Conservation (phyloP, 2,329 filamentous ascomycete genomes). For the Aspergillus sp. region DNA sequence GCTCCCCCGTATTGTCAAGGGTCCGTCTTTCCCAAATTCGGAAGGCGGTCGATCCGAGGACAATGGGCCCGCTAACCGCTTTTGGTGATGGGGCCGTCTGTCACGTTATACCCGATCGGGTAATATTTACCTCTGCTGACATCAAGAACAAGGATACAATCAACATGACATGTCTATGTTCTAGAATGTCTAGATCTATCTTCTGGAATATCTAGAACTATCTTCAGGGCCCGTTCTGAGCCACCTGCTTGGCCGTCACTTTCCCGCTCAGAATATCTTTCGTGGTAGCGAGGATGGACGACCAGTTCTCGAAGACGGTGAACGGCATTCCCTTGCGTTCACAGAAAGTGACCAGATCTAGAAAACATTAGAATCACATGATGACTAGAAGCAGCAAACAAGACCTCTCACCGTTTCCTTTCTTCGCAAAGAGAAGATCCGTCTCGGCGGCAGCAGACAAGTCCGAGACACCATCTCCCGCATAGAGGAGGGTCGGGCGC, state of each 20-base stretch:
- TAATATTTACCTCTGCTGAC: neutral
- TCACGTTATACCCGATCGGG: neutral
- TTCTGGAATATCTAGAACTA: neutral
- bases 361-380: slow-evolving; percentile 12
- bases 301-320: slow-evolving; percentile 83
- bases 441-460: slow-evolving; percentile 90
- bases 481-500: slow-evolving; percentile 86
- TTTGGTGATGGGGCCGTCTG: neutral
- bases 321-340: slow-evolving; percentile 82
- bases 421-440: slow-evolving; percentile 90
- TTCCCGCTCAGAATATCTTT: slow-evolving; percentile 75
- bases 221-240: slow-evolving; percentile 41
- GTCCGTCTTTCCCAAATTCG: neutral
- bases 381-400: neutral
- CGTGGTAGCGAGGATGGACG: slow-evolving; percentile 71
- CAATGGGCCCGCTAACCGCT: no score
- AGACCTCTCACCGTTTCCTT: slow-evolving; percentile 66
- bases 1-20: slow-evolving; percentile 1
- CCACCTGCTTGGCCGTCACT: slow-evolving; percentile 68
- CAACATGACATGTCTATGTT: no score
- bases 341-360: slow-evolving; percentile 85
- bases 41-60: slow-evolving; percentile 3
- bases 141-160: no score
- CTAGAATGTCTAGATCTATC: neutral
- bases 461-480: slow-evolving; percentile 91